Evolutionary conservation across 768 basidiomycete genomes (phyloP).

Genomic region (Pisolithus microcarpus): DNA sequence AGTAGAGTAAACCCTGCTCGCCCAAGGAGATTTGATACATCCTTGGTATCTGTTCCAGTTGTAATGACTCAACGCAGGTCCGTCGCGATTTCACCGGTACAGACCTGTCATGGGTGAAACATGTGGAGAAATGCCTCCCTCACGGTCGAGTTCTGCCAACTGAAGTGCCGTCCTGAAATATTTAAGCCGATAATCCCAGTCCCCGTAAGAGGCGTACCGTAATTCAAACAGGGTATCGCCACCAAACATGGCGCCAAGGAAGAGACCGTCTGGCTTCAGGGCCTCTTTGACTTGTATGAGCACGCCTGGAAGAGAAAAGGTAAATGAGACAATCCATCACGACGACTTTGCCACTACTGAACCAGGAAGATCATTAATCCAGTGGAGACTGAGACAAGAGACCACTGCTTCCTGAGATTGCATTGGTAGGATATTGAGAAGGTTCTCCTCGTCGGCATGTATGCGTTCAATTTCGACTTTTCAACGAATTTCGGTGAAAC

Average conservation of each 20-base stretch:
- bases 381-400: slow-evolving; percentile 87
- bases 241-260: slow-evolving; percentile 90
- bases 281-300: slow-evolving; percentile 83
- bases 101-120: slow-evolving; percentile 96
- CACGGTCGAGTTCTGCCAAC: slow-evolving; percentile 86
- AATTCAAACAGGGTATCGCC: slow-evolving; percentile 96
- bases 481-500: slow-evolving; percentile 3
- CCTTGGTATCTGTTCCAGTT: slow-evolving; percentile 66
- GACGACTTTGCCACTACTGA: slow-evolving; percentile 8
- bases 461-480: slow-evolving; percentile 73
- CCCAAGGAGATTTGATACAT: slow-evolving; percentile 86
- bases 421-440: slow-evolving; percentile 56
- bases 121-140: slow-evolving; percentile 95
- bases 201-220: slow-evolving; percentile 36
- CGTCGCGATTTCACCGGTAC: slow-evolving; percentile 7
- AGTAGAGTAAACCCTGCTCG: slow-evolving; percentile 91
- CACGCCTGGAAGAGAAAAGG: slow-evolving; percentile 42
- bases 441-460: slow-evolving; percentile 76
- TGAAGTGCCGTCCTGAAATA: slow-evolving; percentile 75
- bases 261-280: slow-evolving; percentile 85
- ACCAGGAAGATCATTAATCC: slow-evolving; percentile 98
- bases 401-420: slow-evolving; percentile 88
- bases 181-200: not conserved
- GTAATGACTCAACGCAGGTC: not conserved
- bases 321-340: not conserved